Percentiles rank a stretch among this genome's conserved stretches.
Conservation (phyloP, 1,284 basidiomycete species). For the Takashimella koratensis region DNA sequence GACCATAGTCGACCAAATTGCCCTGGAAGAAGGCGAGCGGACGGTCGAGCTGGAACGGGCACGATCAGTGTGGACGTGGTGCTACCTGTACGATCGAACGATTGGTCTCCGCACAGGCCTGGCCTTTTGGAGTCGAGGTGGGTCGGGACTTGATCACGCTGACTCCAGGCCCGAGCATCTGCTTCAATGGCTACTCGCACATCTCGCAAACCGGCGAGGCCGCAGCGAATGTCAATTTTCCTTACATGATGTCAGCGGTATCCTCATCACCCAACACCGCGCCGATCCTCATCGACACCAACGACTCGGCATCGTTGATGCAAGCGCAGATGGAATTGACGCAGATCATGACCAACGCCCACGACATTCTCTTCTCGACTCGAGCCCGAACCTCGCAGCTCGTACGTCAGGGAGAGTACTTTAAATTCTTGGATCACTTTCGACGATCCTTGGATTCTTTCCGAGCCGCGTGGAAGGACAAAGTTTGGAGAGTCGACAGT, state of each 20-base stretch:
- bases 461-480: conserved; percentile 35
- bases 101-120: conserved; percentile 48
- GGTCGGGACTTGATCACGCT: background rate
- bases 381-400: conserved; percentile 44
- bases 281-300: conserved; percentile 7
- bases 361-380: conserved; percentile 50
- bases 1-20: conserved; percentile 37
- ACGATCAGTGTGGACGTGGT: conserved; percentile 51
- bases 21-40: conserved; percentile 38
- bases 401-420: conserved; percentile 49
- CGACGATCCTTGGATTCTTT: conserved; percentile 35
- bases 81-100: conserved; percentile 51
- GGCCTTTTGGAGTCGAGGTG: conserved; percentile 50
- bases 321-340: conserved; percentile 47
- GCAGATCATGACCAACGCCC: conserved; percentile 51
- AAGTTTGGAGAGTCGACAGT: conserved; percentile 34
- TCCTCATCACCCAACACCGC: background rate
- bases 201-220: conserved; percentile 44
- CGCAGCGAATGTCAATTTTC: conserved; percentile 46
- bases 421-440: conserved; percentile 47
- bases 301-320: conserved; percentile 40
- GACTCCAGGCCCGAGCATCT: conserved; percentile 35
- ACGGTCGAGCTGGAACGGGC: conserved; percentile 44
- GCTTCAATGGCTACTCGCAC: conserved; percentile 46
- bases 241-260: conserved; percentile 35